Conservation (phyloP, 305 asterid species). For the Fraxinus baroniana region DNA sequence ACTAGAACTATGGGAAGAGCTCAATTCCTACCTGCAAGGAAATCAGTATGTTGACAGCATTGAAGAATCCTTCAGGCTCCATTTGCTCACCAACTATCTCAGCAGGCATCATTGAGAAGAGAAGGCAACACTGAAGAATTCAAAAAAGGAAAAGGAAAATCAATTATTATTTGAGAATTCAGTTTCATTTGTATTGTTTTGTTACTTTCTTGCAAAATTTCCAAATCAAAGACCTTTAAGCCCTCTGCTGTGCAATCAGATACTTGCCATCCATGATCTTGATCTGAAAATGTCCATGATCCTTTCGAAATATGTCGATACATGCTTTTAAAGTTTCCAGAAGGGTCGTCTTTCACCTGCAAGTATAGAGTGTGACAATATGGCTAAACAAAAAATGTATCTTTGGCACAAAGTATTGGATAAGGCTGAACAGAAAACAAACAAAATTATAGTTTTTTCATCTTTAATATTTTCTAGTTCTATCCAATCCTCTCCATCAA, state of each 20-base stretch:
- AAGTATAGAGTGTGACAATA: neutral
- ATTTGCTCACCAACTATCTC: constrained; percentile 69
- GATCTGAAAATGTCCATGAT: constrained; percentile 78
- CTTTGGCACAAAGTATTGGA: neutral
- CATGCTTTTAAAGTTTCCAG: constrained; percentile 66
- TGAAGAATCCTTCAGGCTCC: constrained; percentile 56
- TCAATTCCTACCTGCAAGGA: constrained; percentile 58
- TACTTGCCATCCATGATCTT: constrained; percentile 87
- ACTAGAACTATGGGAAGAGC: neutral
- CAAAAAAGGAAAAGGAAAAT: neutral
- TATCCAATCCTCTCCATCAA: neutral
- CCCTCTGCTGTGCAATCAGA: constrained; percentile 90
- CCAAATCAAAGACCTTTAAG: constrained; percentile 47
- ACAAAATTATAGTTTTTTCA: neutral
- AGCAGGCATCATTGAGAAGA: constrained; percentile 70
- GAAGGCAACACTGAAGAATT: constrained; percentile 64
- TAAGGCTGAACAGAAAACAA: neutral
- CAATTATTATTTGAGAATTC: neutral
- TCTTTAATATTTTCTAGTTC: neutral
- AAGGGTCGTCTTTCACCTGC: constrained; percentile 57
- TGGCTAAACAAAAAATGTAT: neutral
- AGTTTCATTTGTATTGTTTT: neutral
- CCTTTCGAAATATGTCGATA: constrained; percentile 76
- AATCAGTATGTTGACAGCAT: constrained; percentile 72
- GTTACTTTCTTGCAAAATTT: neutral